Evolutionary conservation across 495 filamentous ascomycete genomes (phyloP).

Genomic region (Hypomontagnella submonticulosa): DNA sequence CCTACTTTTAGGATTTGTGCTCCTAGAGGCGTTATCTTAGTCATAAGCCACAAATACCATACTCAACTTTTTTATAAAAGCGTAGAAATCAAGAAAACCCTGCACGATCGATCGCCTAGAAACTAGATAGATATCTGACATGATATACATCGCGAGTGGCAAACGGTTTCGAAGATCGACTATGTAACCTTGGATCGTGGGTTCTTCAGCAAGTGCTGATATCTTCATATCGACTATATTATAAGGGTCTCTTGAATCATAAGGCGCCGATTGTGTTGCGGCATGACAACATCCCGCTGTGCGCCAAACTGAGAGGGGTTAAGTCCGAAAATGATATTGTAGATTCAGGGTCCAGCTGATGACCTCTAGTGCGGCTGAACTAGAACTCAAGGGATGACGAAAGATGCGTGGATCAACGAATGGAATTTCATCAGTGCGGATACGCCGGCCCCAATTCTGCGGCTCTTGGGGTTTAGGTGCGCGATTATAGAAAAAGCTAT

Average conservation of each 20-base stretch:
- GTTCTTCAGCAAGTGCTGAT: slow-evolving; percentile 7
- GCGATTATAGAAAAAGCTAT: slow-evolving; percentile 6
- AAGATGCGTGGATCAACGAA: slow-evolving; percentile 27
- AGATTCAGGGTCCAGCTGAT: slow-evolving; percentile 27
- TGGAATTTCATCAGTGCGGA: background rate
- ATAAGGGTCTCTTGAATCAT: slow-evolving; percentile 31
- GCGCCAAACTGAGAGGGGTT: slow-evolving; percentile 20
- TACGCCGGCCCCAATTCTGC: slow-evolving; percentile 28
- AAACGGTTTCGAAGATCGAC: slow-evolving; percentile 19
- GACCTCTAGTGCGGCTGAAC: slow-evolving; percentile 35
- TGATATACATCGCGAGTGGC: slow-evolving; percentile 12
- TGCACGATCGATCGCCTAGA: too few relatives aligned
- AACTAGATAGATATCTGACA: slow-evolving; percentile 5
- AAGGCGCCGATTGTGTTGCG: background rate
- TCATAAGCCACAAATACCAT: too few relatives aligned
- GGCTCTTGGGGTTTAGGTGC: slow-evolving; percentile 20
- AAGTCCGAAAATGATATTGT: slow-evolving; percentile 23
- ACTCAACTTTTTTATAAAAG: too few relatives aligned
- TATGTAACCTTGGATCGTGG: slow-evolving; percentile 22
- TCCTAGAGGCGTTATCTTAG: too few relatives aligned
- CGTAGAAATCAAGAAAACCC: too few relatives aligned
- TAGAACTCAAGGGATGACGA: slow-evolving; percentile 22
- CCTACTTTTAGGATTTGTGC: too few relatives aligned
- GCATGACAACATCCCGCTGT: slow-evolving; percentile 37
- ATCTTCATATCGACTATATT: slow-evolving; percentile 5